phyloP scores from a whole-genome alignment of 2,329 filamentous ascomycete species.

The Xylariaceae sp. region DNA sequence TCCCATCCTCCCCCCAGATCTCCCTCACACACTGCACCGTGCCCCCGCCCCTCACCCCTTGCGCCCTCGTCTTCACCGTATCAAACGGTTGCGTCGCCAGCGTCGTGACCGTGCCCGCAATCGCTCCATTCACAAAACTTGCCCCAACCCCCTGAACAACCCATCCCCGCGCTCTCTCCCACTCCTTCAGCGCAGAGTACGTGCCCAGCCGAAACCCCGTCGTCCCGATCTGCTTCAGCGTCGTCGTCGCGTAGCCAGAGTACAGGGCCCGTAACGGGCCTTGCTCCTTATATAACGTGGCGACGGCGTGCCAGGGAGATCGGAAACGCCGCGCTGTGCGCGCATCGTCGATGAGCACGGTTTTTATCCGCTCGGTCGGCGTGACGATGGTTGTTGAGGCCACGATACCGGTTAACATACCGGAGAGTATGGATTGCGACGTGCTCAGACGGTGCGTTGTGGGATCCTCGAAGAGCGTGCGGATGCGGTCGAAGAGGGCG shows the following conservation, averaged over 20 bases:
- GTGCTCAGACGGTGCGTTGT: conserved; percentile 51
- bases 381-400: conserved; percentile 55
- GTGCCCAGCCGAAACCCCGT: conserved; percentile 58
- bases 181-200: conserved; percentile 59
- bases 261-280: conserved; percentile 51
- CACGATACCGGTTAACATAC: conserved; percentile 54
- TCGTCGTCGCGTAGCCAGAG: conserved; percentile 54
- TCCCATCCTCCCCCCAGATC: conserved; percentile 51
- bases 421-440: conserved; percentile 49
- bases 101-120: conserved; percentile 37
- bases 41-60: conserved; percentile 50
- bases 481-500: conserved; percentile 58
- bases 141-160: conserved; percentile 31
- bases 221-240: conserved; percentile 56
- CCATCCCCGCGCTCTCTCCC: conserved; percentile 23
- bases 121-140: conserved; percentile 39
- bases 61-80: conserved; percentile 55
- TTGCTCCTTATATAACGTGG: conserved; percentile 44
- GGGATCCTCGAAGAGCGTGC: conserved; percentile 44
- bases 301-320: conserved; percentile 46
- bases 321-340: conserved; percentile 37
- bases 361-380: conserved; percentile 60
- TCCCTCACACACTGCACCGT: conserved; percentile 49
- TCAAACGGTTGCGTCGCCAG: conserved; percentile 56
- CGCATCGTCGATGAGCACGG: conserved; percentile 57